A percentile compares a stretch with the other conserved stretches of the same genome.
Conservation (phyloP, 305 asterid genomes). For the Solanum hybrid region DNA sequence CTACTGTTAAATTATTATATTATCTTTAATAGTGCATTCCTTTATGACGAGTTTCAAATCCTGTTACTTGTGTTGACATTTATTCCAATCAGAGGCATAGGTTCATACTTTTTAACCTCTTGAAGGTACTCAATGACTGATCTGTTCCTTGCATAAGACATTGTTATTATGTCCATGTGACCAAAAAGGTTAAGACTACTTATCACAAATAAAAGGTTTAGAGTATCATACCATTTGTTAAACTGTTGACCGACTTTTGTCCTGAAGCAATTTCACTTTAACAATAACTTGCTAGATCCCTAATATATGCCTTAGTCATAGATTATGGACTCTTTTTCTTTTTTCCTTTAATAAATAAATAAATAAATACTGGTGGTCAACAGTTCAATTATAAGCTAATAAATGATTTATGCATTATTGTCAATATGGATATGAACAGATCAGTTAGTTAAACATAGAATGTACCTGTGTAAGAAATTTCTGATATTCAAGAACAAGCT, state of each 20-base stretch:
- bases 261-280: neutral
- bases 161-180: neutral
- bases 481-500: neutral
- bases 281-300: neutral
- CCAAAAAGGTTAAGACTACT: neutral
- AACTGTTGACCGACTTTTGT: neutral
- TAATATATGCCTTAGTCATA: neutral
- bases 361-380: neutral
- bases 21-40: neutral
- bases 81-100: neutral
- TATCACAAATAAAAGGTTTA: neutral
- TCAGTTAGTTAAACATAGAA: neutral
- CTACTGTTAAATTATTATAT: neutral
- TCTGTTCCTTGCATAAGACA: neutral
- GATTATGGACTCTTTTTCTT: neutral
- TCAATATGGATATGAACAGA: neutral
- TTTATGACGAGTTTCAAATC: neutral
- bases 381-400: neutral
- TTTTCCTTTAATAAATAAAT: neutral
- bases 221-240: neutral
- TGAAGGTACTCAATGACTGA: neutral
- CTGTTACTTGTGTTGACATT: neutral
- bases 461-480: neutral
- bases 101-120: neutral
- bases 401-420: neutral